Evolutionary conservation across 148 eudicot genomes (phyloP).

Genomic region (Arbutus unedo): DNA sequence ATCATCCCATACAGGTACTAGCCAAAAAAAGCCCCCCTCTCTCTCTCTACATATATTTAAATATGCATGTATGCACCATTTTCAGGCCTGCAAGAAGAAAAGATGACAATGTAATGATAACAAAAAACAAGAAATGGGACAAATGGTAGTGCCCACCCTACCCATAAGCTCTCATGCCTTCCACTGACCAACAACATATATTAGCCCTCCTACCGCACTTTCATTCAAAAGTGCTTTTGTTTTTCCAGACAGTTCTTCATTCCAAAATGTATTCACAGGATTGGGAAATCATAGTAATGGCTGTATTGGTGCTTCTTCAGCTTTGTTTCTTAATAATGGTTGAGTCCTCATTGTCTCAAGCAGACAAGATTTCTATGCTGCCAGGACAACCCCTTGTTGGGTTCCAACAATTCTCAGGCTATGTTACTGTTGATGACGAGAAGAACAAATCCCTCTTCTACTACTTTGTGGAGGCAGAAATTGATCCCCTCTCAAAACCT

Average conservation of each 20-base stretch:
- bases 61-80: neutral
- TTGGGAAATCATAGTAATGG: conserved; percentile 19
- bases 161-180: conserved; percentile 25
- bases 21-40: neutral
- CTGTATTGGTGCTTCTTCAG: conserved; percentile 18
- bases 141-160: neutral
- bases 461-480: conserved; percentile 89
- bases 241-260: neutral
- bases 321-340: conserved; percentile 19
- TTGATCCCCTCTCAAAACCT: conserved; percentile 73
- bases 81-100: conserved; percentile 9
- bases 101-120: conserved; percentile 20
- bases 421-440: conserved; percentile 70
- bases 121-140: conserved; percentile 25
- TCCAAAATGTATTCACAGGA: neutral
- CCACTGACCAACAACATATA: conserved; percentile 23
- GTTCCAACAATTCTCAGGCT: conserved; percentile 81
- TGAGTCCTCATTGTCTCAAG: conserved; percentile 18
- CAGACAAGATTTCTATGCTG: conserved; percentile 49
- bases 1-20: neutral
- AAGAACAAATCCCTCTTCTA: conserved; percentile 70
- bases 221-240: neutral
- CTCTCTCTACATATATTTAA: neutral
- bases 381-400: conserved; percentile 84
- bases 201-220: neutral